Conservation (phyloP, 352 stramenopile genomes). For the Phytophthora uliginosa region DNA sequence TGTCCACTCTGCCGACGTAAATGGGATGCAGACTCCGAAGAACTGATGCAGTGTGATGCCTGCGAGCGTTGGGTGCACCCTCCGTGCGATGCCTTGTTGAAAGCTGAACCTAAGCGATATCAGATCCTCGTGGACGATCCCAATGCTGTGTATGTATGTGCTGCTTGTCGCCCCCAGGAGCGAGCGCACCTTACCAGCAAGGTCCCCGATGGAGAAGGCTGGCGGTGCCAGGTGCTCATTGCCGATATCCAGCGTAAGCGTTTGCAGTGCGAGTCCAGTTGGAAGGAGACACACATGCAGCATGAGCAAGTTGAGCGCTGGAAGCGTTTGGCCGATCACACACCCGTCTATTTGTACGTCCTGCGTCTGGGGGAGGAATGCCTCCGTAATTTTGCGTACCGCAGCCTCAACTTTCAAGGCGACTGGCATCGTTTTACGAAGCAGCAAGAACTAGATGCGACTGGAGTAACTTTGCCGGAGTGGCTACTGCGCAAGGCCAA, state of each 20-base stretch:
- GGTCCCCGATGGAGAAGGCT: constrained; percentile 46
- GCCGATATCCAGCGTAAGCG: constrained; percentile 80
- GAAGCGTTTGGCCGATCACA: constrained; percentile 80
- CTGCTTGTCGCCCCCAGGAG: constrained; percentile 68
- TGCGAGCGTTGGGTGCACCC: constrained; percentile 90
- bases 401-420: constrained; percentile 83
- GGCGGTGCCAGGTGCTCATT: constrained; percentile 79
- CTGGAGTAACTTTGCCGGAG: constrained; percentile 47
- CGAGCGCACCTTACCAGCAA: constrained; percentile 54
- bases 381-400: constrained; percentile 79
- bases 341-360: constrained; percentile 86
- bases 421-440: constrained; percentile 73
- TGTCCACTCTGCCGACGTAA: constrained; percentile 82
- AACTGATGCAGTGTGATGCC: constrained; percentile 90
- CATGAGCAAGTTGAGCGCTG: constrained; percentile 66
- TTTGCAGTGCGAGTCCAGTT: constrained; percentile 64
- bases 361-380: constrained; percentile 87
- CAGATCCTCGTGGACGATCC: constrained; percentile 71
- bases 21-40: constrained; percentile 79
- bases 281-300: constrained; percentile 74
- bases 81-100: constrained; percentile 75
- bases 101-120: constrained; percentile 68
- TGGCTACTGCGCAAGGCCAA: constrained; percentile 85
- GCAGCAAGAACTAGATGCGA: constrained; percentile 51
- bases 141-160: constrained; percentile 82